phyloP scores from a whole-genome alignment of 139 green algal genomes.

The Chlamydomonas schloesseri region DNA sequence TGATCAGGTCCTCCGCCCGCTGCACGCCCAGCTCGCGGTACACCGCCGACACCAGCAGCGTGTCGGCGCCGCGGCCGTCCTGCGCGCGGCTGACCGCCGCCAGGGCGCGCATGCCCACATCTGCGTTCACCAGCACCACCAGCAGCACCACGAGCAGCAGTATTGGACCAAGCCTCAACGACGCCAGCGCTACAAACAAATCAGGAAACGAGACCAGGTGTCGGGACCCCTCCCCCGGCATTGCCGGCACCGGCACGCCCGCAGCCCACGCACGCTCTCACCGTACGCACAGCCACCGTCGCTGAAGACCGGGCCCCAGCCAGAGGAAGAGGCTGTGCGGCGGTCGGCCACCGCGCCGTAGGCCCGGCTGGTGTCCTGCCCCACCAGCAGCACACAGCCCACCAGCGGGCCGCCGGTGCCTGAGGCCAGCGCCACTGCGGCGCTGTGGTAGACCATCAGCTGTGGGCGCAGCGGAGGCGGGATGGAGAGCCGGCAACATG shows the following conservation, averaged over 20 bases:
- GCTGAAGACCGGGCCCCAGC: slow-evolving; percentile 38
- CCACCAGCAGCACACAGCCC: slow-evolving; percentile 17
- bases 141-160: too few relatives aligned
- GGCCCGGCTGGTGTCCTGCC: slow-evolving; percentile 1
- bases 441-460: slow-evolving; percentile 13
- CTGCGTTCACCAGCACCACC: too few relatives aligned
- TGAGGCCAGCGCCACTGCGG: not conserved
- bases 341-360: slow-evolving; percentile 14
- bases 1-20: slow-evolving; percentile 38
- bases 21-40: slow-evolving; percentile 21
- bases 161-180: too few relatives aligned
- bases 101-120: slow-evolving; percentile 30
- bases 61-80: slow-evolving; percentile 41
- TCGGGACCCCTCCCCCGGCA: too few relatives aligned
- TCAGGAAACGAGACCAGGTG: too few relatives aligned
- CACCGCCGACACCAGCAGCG: slow-evolving; percentile 29
- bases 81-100: slow-evolving; percentile 26
- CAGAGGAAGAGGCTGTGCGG: slow-evolving; percentile 13
- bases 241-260: not conserved
- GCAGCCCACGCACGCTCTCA: slow-evolving; percentile 6
- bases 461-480: too few relatives aligned
- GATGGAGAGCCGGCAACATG: too few relatives aligned
- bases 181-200: too few relatives aligned
- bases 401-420: slow-evolving; percentile 27
- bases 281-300: slow-evolving; percentile 33